A percentile compares a stretch with the other conserved stretches of the same genome.
Conservation (phyloP, 2,329 filamentous ascomycete species). For the Sporothrix globosa region DNA sequence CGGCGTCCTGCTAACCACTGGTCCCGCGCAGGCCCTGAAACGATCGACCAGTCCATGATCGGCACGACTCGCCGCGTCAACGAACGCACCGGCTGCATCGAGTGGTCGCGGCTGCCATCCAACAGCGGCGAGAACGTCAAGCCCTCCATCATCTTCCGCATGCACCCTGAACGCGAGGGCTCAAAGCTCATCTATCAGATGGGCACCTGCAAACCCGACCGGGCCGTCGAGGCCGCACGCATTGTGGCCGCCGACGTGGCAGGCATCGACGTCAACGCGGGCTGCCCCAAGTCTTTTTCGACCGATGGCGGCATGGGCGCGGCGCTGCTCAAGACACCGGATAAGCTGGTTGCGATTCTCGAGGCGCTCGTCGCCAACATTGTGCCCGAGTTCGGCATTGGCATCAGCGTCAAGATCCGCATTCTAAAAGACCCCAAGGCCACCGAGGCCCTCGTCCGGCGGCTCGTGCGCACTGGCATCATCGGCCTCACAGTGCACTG, state of each 20-base stretch:
- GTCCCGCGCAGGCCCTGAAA: constrained; percentile 74
- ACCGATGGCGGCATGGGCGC: constrained; percentile 95
- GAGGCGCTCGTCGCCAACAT: constrained; percentile 80
- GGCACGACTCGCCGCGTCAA: constrained; percentile 81
- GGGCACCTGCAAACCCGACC: constrained; percentile 79
- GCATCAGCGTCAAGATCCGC: constrained; percentile 96
- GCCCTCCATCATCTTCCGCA: constrained; percentile 77
- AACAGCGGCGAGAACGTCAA: constrained; percentile 63
- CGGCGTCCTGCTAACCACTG: background rate
- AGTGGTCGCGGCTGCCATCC: constrained; percentile 78
- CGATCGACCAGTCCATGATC: constrained; percentile 88
- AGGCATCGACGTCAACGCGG: constrained; percentile 95
- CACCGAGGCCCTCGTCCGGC: constrained; percentile 76
- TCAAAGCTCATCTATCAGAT: constrained; percentile 85
- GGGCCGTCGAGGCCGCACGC: constrained; percentile 81
- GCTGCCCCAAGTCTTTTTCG: constrained; percentile 97
- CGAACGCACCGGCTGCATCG: constrained; percentile 74
- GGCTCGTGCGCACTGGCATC: constrained; percentile 84
- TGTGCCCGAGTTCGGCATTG: constrained; percentile 76
- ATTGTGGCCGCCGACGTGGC: constrained; percentile 85
- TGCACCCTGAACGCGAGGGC: constrained; percentile 77
- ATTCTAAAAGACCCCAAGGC: constrained; percentile 75
- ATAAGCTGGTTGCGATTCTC: constrained; percentile 80
- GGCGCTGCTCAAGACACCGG: constrained; percentile 81
- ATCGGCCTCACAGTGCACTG: constrained; percentile 92